Conservation (phyloP, 225 moss, liverwort and hornwort species). For the Thuidium tamariscinum region DNA sequence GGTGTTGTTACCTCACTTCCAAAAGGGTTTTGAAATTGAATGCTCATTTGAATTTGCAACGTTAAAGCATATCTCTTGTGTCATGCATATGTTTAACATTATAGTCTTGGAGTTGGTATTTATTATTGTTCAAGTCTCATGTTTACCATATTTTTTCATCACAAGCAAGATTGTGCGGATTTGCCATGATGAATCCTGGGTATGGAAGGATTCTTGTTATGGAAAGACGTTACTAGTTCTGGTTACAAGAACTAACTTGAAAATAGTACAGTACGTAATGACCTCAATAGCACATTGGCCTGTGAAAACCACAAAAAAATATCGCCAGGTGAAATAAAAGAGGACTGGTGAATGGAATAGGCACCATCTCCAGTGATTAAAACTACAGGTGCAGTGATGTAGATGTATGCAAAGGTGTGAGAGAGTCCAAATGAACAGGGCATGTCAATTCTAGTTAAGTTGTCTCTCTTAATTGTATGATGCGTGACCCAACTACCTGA, state of each 20-base stretch:
- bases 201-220: neutral
- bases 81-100: neutral
- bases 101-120: neutral
- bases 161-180: neutral
- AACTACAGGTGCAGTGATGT: neutral
- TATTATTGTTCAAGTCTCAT: neutral
- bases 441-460: neutral
- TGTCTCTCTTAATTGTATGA: neutral
- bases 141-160: neutral
- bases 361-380: neutral
- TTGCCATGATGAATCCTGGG: neutral
- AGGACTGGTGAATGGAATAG: neutral
- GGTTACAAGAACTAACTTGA: neutral
- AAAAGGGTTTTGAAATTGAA: neutral
- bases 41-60: neutral
- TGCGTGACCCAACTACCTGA: neutral
- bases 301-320: neutral
- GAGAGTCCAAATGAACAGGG: neutral
- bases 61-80: too few relatives aligned
- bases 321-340: neutral
- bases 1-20: neutral
- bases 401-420: neutral
- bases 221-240: too few relatives aligned
- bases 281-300: neutral
- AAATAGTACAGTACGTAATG: neutral